Percentiles rank a stretch among this genome's conserved stretches.
Conservation (phyloP, 805 yeast species). For the Hanseniaspora thailandica region DNA sequence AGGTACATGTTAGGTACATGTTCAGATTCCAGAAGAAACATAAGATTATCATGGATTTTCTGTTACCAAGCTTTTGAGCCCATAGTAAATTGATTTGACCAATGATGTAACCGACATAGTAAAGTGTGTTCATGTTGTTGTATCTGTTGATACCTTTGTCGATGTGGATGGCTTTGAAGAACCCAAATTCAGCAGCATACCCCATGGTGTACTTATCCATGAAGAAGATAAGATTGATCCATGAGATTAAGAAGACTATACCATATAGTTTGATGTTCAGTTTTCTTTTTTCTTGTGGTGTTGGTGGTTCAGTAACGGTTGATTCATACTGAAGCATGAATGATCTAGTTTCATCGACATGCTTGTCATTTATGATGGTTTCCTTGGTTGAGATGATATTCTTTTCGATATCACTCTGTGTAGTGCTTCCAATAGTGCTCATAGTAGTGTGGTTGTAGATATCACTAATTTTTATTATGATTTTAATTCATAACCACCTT, state of each 20-base stretch:
- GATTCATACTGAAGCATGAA: constrained; percentile 15
- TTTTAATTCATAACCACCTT: not conserved
- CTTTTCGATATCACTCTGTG: not conserved
- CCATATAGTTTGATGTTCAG: constrained; percentile 11
- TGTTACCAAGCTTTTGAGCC: constrained; percentile 7
- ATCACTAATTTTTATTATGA: not conserved
- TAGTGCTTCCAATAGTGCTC: not conserved
- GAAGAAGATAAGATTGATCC: constrained; percentile 13
- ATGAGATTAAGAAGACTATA: constrained; percentile 4
- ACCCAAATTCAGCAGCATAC: constrained; percentile 13
- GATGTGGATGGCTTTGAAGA: constrained; percentile 11
- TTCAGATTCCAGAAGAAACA: constrained; percentile 8
- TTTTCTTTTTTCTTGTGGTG: constrained; percentile 1
- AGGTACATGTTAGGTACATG: constrained; percentile 8
- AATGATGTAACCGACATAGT: constrained; percentile 13
- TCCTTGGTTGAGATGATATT: not conserved
- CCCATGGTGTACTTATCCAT: constrained; percentile 13
- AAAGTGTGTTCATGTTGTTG: constrained; percentile 9
- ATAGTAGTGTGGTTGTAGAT: not conserved
- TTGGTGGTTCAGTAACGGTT: not conserved
- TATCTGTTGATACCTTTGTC: constrained; percentile 8
- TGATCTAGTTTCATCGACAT: constrained; percentile 5
- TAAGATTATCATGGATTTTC: constrained; percentile 4
- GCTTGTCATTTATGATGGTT: not conserved
- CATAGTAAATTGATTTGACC: constrained; percentile 11